A percentile compares a stretch with the other conserved stretches of the same genome.
Conservation (phyloP, 768 basidiomycete genomes). For the Psilocybe sp. region DNA sequence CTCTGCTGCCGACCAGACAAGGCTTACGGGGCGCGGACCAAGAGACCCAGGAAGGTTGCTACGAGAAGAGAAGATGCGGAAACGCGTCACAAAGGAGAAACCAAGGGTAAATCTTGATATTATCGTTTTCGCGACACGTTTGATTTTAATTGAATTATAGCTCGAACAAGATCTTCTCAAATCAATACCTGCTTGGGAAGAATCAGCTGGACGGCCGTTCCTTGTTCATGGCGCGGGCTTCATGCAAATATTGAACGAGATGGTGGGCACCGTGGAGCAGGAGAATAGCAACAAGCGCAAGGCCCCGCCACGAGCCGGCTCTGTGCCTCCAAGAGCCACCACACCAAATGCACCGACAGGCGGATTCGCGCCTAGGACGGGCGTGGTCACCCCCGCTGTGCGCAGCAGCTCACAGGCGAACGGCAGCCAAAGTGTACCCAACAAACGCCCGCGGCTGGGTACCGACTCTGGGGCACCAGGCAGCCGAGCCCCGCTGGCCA, state of each 20-base stretch:
- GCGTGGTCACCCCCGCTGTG: slow-evolving; percentile 61
- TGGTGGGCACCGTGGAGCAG: slow-evolving; percentile 68
- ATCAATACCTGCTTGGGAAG: slow-evolving; percentile 85
- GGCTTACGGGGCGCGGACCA: slow-evolving; percentile 76
- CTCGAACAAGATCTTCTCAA: slow-evolving; percentile 84
- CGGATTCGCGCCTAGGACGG: slow-evolving; percentile 39
- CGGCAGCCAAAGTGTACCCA: slow-evolving; percentile 41
- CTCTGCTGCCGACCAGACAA: slow-evolving; percentile 75
- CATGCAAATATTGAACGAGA: slow-evolving; percentile 73
- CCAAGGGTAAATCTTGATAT: slow-evolving; percentile 63
- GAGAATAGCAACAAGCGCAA: slow-evolving; percentile 85
- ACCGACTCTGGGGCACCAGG: slow-evolving; percentile 26
- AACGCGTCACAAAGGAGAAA: slow-evolving; percentile 89
- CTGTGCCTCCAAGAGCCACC: slow-evolving; percentile 59
- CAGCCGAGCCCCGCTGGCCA: slow-evolving; percentile 37
- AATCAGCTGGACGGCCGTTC: slow-evolving; percentile 69
- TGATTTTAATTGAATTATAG: slow-evolving; percentile 34
- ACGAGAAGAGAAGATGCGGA: slow-evolving; percentile 96
- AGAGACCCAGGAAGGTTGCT: slow-evolving; percentile 84
- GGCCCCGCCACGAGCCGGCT: slow-evolving; percentile 44
- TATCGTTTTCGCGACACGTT: neutral
- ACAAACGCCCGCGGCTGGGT: slow-evolving; percentile 59
- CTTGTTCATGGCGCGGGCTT: slow-evolving; percentile 83
- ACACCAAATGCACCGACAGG: slow-evolving; percentile 44
- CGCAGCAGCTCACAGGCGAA: slow-evolving; percentile 46